Conservation (phyloP, 768 basidiomycete genomes). For the Naematelia encephala region DNA sequence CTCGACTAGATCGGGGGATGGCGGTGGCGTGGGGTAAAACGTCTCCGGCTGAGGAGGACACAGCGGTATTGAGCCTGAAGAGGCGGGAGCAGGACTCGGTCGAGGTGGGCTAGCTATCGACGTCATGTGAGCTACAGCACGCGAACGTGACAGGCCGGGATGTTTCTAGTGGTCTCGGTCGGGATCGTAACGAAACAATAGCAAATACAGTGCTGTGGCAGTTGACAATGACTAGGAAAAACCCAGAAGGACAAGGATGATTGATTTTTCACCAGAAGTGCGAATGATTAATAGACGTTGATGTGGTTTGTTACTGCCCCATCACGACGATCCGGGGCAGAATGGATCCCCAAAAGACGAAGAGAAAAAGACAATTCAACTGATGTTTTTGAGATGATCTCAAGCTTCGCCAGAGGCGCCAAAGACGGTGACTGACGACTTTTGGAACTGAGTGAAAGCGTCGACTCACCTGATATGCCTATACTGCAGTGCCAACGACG, state of each 20-base stretch:
- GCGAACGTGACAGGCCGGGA: not conserved
- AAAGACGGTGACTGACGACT: not conserved
- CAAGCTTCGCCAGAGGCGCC: not conserved
- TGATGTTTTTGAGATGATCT: not conserved
- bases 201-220: too few relatives aligned
- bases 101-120: not conserved
- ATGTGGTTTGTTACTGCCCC: not conserved
- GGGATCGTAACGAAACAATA: not conserved
- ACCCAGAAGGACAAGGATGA: too few relatives aligned
- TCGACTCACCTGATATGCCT: not conserved
- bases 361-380: not conserved
- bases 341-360: not conserved
- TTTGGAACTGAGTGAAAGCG: not conserved
- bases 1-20: slow-evolving; percentile 20
- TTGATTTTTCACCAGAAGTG: too few relatives aligned
- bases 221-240: too few relatives aligned
- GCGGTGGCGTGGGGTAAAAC: slow-evolving; percentile 29
- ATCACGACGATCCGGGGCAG: not conserved
- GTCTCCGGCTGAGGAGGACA: not conserved
- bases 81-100: not conserved
- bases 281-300: not conserved
- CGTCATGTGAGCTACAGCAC: not conserved
- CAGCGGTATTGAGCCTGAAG: not conserved
- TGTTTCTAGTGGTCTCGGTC: not conserved
- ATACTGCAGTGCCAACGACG: not conserved